Evolutionary conservation across 2,329 filamentous ascomycete genomes (phyloP), one percentile per base, ranked within the genome.

Genomic region (Fusarium coicis): DNA sequence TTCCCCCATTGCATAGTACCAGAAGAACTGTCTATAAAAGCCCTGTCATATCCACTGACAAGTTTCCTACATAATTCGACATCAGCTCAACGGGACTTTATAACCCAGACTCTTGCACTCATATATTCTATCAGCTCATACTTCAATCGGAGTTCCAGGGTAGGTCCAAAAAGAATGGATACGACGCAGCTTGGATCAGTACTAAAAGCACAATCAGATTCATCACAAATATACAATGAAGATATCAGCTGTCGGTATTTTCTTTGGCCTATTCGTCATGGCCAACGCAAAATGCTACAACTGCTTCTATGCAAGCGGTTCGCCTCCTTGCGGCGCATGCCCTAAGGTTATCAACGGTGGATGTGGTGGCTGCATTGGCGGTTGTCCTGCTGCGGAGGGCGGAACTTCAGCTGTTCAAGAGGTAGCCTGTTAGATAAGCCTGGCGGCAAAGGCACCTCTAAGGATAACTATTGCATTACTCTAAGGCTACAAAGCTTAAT

Each of bases 391-490:
- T 15, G 46, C 28, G 21, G 10, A 1, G 19, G 46, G 46, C 28
- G 23, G 43, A 21, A 10, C 43, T 28, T 28, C 43, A 14, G 12
- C 43, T 28, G 0, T 4, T 16, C 2, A 14, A 28, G 26, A 28
- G 12, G 26, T 28, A 4, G 5, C 9, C 14, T 47, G 44, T 21
- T 28, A 47, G 26, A 47, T 6, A 10, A 5, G 8, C 1, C 19
- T 46, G 4, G 18, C 15, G 19, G 6, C 9, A 21, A 46, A 4
- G 15, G 0, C 32, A 10, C 2, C 10, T 21, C 2, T 7, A 10
- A 4, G 19, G 26, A 28, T 6, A 28, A 28, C 8, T 10, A 0
- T 28, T 3, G 4, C 7, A 44, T 19, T 1, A 4, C 1, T 19
- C 4, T 14, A 5, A 5, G 12, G 11, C 10, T 15, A 10, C 12